A percentile compares a stretch with the other conserved stretches of the same genome.
phyloP scores from a whole-genome alignment of 148 eudicot genomes.

The Vaccinium corymbosum region DNA sequence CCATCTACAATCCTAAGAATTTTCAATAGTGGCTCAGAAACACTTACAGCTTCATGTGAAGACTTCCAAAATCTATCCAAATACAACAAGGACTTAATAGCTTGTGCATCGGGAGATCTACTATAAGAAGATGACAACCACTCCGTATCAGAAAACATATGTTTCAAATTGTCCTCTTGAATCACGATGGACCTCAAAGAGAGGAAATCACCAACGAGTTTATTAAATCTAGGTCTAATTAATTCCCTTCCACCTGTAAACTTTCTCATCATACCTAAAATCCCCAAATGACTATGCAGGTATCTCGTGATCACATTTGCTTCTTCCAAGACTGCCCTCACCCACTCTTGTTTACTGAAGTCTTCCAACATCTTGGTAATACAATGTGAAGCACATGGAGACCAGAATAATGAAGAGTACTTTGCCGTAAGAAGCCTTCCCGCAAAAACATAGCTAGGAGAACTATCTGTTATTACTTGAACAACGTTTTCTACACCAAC shows the following conservation, averaged over 20 bases:
- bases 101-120: slow-evolving; percentile 26
- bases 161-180: slow-evolving; percentile 37
- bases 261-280: slow-evolving; percentile 31
- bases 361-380: slow-evolving; percentile 36
- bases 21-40: slow-evolving; percentile 39
- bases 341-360: slow-evolving; percentile 34
- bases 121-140: slow-evolving; percentile 29
- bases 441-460: slow-evolving; percentile 24
- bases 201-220: slow-evolving; percentile 26
- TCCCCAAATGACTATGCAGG: slow-evolving; percentile 28
- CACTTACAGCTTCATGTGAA: slow-evolving; percentile 31
- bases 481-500: slow-evolving; percentile 33
- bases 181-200: slow-evolving; percentile 30
- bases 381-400: slow-evolving; percentile 45
- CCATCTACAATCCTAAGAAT: slow-evolving; percentile 39
- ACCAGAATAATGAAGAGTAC: slow-evolving; percentile 42
- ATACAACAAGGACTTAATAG: slow-evolving; percentile 26
- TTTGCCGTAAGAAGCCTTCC: slow-evolving; percentile 46
- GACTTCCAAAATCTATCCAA: slow-evolving; percentile 34
- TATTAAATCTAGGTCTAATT: slow-evolving; percentile 28
- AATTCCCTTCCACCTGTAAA: slow-evolving; percentile 37
- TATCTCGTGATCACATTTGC: slow-evolving; percentile 27
- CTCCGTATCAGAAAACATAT: slow-evolving; percentile 33
- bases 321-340: slow-evolving; percentile 31
- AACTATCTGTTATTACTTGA: slow-evolving; percentile 36